Percentiles rank a stretch among this genome's conserved stretches.
Evolutionary conservation across 2,329 filamentous ascomycete species (phyloP).

Genomic region (Daldinia eschscholtzii): DNA sequence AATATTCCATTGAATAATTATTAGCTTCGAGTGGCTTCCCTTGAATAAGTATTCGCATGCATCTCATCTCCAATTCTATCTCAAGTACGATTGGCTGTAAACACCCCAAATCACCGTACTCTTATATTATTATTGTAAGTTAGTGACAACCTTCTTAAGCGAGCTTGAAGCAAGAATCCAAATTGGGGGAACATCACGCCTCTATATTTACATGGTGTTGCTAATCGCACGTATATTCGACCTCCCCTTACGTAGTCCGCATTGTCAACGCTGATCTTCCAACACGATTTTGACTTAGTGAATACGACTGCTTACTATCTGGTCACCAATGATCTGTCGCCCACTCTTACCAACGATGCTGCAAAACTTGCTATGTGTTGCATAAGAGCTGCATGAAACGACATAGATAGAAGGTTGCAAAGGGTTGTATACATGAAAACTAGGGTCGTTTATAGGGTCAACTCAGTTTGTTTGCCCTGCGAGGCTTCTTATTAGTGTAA

Average conservation of each 20-base stretch:
- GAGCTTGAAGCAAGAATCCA: background rate
- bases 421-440: background rate
- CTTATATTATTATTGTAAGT: background rate
- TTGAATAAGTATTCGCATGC: background rate
- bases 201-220: slow-evolving; percentile 6
- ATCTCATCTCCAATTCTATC: background rate
- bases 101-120: background rate
- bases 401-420: background rate
- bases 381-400: slow-evolving; percentile 29
- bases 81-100: background rate
- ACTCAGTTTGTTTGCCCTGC: background rate
- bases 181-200: background rate
- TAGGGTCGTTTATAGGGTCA: background rate
- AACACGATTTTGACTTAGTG: background rate
- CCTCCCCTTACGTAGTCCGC: background rate
- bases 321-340: background rate
- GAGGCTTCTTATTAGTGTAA: background rate
- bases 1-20: background rate
- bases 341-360: slow-evolving; percentile 20
- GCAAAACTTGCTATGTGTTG: slow-evolving; percentile 24
- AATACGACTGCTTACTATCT: background rate
- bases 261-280: background rate
- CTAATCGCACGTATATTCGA: slow-evolving; percentile 1
- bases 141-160: background rate
- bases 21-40: background rate